phyloP scores from a whole-genome alignment of 768 basidiomycete species.

The Lentinula boryana region DNA sequence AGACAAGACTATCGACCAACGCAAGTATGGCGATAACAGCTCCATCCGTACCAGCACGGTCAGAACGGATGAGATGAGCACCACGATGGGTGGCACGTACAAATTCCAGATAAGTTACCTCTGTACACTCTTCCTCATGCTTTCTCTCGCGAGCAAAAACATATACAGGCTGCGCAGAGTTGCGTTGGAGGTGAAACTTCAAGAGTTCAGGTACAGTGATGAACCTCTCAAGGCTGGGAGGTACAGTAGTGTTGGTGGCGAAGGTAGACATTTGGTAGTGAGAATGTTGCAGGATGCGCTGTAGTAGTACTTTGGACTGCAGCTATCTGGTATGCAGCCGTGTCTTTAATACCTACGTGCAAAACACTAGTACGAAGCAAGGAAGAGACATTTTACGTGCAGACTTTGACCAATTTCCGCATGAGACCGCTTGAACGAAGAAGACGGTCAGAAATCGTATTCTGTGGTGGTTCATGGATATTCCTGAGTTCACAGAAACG shows the following conservation, averaged over 20 bases:
- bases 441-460: not conserved
- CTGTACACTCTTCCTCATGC: conserved; percentile 10
- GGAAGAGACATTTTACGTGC: not conserved
- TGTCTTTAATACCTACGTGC: too few relatives aligned
- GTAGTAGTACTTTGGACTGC: not conserved
- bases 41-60: conserved; percentile 12
- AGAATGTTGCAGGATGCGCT: not conserved
- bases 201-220: conserved; percentile 24
- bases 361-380: not conserved
- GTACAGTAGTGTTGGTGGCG: not conserved
- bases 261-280: not conserved
- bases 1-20: conserved; percentile 20
- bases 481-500: not conserved
- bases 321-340: too few relatives aligned
- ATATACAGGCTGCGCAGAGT: conserved; percentile 23
- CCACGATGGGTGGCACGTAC: conserved; percentile 23
- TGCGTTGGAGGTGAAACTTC: conserved; percentile 27
- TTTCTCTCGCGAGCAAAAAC: conserved; percentile 13
- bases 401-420: not conserved
- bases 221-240: not conserved
- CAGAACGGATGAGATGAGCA: conserved; percentile 15
- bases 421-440: not conserved
- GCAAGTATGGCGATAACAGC: conserved; percentile 27
- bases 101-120: conserved; percentile 19
- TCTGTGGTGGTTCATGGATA: not conserved